Evolutionary conservation across 2,329 filamentous ascomycete genomes (phyloP).

Genomic region (Onygenales sp.): DNA sequence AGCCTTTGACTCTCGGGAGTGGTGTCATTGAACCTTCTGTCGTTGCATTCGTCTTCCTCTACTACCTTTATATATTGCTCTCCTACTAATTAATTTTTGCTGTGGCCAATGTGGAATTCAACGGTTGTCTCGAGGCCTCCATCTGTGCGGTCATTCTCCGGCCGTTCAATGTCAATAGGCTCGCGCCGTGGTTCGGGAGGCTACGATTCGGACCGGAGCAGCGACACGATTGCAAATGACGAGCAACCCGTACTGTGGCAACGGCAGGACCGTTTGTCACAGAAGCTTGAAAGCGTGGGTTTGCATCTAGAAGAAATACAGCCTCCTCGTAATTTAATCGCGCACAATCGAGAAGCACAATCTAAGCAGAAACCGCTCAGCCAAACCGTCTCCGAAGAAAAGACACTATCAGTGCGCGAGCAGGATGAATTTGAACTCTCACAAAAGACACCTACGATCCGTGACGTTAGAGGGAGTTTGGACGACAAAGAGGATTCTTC

Average conservation of each 20-base stretch:
- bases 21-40: neutral
- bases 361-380: slow-evolving; percentile 1
- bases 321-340: neutral
- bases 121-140: neutral
- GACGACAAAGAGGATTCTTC: neutral
- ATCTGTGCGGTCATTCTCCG: slow-evolving; percentile 1
- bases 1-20: neutral
- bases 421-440: neutral
- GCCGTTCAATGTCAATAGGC: neutral
- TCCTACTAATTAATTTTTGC: neutral
- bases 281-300: neutral
- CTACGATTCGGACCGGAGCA: slow-evolving; percentile 4
- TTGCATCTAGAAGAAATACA: neutral
- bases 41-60: neutral
- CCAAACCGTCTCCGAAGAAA: slow-evolving; percentile 1
- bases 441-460: slow-evolving; percentile 4
- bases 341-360: neutral
- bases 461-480: neutral
- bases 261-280: slow-evolving; percentile 3
- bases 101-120: slow-evolving; percentile 4
- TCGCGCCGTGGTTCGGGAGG: neutral
- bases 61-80: neutral
- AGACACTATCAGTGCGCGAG: neutral
- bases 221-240: slow-evolving; percentile 15
- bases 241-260: slow-evolving; percentile 2